A percentile compares a stretch with the other conserved stretches of the same genome.
These are phyloP conservation scores for Erodium texanum DNA, from an alignment of 441 rosid species.

Conservation along the genomic window DNA sequence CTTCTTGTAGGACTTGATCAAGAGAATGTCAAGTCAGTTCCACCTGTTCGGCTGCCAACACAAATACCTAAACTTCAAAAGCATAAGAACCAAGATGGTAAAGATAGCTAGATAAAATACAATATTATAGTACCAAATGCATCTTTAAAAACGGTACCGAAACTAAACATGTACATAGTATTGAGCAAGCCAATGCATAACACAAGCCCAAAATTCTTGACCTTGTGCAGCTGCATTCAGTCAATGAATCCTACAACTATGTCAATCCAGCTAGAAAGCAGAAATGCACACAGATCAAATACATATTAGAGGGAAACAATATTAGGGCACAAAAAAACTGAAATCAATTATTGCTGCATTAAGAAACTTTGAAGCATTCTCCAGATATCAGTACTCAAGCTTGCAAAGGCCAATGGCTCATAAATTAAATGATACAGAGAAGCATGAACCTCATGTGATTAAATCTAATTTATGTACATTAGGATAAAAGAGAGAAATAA, in stretches of 20 bases:
- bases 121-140: neutral
- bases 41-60: neutral
- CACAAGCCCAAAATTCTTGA: neutral
- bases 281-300: neutral
- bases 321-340: neutral
- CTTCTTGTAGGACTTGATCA: neutral
- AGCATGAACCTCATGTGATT: neutral
- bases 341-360: neutral
- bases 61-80: slow-evolving; percentile 1
- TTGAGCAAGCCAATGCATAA: neutral
- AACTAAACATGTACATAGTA: neutral
- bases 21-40: neutral
- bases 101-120: neutral
- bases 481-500: neutral
- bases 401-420: neutral
- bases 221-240: neutral
- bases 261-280: neutral
- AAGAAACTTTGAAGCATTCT: neutral
- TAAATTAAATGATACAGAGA: neutral
- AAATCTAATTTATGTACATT: neutral
- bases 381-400: neutral
- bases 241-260: neutral
- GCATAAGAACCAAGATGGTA: neutral
- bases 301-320: neutral
- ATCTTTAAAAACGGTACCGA: neutral